A percentile compares a stretch with the other conserved stretches of the same genome.
phyloP scores from a whole-genome alignment of 192 early-diverging fungal genomes.

The Backusella morwellensis region DNA sequence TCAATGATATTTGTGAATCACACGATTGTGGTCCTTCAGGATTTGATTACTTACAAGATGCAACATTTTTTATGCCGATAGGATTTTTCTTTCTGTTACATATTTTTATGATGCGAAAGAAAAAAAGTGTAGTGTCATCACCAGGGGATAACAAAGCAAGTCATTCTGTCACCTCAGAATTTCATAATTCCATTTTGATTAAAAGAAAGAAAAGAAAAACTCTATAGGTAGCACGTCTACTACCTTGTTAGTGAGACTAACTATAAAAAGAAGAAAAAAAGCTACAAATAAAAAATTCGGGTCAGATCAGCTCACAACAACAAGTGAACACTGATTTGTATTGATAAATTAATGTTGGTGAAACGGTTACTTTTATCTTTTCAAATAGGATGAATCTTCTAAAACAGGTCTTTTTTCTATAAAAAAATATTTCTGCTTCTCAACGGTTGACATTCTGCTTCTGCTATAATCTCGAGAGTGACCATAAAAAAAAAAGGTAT shows the following conservation, averaged over 20 bases:
- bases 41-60: too few relatives aligned
- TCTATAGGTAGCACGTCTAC: not conserved
- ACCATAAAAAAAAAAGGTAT: too few relatives aligned
- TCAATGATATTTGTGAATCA: too few relatives aligned
- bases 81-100: too few relatives aligned
- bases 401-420: not conserved
- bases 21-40: too few relatives aligned
- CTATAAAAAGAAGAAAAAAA: not conserved
- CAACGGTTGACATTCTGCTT: not conserved
- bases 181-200: not conserved
- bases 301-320: not conserved
- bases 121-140: too few relatives aligned
- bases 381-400: not conserved
- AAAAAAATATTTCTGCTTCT: too few relatives aligned
- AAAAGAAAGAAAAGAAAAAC: not conserved
- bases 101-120: too few relatives aligned
- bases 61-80: too few relatives aligned
- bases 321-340: not conserved
- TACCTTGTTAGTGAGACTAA: not conserved
- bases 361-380: not conserved
- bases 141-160: too few relatives aligned
- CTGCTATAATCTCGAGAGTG: too few relatives aligned
- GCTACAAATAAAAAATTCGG: not conserved
- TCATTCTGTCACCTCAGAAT: not conserved
- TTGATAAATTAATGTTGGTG: not conserved